Base-by-base conservation (phyloP, 768 basidiomycete species). In the Lactarius psammicola region DNA sequence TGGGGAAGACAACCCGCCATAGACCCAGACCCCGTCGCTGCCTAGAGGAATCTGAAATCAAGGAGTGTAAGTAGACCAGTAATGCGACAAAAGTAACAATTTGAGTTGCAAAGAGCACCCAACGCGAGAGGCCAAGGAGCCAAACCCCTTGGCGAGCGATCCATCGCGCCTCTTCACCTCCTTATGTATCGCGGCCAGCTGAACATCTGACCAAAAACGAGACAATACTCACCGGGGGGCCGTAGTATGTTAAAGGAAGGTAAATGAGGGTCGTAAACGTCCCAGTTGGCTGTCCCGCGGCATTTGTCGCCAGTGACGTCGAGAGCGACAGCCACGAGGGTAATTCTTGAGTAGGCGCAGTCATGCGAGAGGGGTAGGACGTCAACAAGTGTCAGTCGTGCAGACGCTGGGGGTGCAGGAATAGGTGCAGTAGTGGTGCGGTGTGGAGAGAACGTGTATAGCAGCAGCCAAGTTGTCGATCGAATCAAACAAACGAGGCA, bases 201-300 rank as follows among this genome's bases (percentile, higher is more conserved):
- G n/a, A 59, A 42, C 63, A 34, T 4, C 28, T 17, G 33, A 54
- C 17, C 13, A 13, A 59, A 64, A 7, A 56, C 20, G 34, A 65
- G 31, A 60, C 26, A 15, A 34, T 3, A 84, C 90, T 83, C 73
- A 92, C 90, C 74, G 87, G 87, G 60, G 92, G 90, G 34, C 92
- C 92, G 69, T 84, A 91, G 76, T 93, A 94, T 0, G 91, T 92
- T 69, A 92, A 77, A 46, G 92, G 89, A 58, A 92, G 73, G 69
- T 81, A 84, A 31, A 90, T 71, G 11, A 88, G 77, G 36, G 77
- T 80, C 30, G 85, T 86, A 51, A 80, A 78, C 17, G 88, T 90
- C 56, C 83, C 78, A 62, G 85, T 70, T 38, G 82, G 80, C 26
- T 76, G 75, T 57, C 88, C 89, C 59, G 77, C 78, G 3, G 78